Conservation (phyloP, 768 basidiomycete genomes). For the Dacryopinax primogenitus region DNA sequence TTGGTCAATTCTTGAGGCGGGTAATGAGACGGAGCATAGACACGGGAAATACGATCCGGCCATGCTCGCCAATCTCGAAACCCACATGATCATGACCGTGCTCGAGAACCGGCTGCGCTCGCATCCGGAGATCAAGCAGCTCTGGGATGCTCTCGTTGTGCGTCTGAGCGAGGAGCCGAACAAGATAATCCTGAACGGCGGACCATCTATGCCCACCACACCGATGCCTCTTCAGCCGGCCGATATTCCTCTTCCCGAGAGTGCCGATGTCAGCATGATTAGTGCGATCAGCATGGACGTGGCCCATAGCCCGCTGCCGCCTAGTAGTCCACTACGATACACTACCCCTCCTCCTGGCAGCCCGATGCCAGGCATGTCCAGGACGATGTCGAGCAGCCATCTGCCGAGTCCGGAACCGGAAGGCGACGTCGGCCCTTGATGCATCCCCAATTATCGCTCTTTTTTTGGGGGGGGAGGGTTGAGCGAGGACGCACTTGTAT, state of each 20-base stretch:
- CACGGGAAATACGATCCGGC: neutral
- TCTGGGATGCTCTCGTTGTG: neutral
- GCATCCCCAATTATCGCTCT: too few relatives aligned
- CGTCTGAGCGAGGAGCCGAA: neutral
- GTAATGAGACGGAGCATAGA: neutral
- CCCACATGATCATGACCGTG: neutral
- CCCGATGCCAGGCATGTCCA: neutral
- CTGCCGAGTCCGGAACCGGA: constrained; percentile 5
- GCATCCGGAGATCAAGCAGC: neutral
- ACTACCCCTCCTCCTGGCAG: neutral
- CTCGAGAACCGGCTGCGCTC: neutral
- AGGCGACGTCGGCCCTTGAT: too few relatives aligned
- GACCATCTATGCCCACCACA: neutral
- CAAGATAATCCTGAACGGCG: neutral
- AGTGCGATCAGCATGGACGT: too few relatives aligned
- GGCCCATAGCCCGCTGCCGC: neutral
- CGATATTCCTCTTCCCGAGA: neutral
- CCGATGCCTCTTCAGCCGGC: neutral
- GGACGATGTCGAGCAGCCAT: constrained; percentile 2
- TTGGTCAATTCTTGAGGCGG: neutral
- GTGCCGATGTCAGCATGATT: neutral
- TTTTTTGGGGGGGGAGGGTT: neutral
- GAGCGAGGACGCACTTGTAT: neutral
- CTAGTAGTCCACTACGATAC: neutral
- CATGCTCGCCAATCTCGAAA: neutral